Evolutionary conservation across 1,139 yeast genomes (phyloP).

Genomic region (Sugiyamaella sp.): DNA sequence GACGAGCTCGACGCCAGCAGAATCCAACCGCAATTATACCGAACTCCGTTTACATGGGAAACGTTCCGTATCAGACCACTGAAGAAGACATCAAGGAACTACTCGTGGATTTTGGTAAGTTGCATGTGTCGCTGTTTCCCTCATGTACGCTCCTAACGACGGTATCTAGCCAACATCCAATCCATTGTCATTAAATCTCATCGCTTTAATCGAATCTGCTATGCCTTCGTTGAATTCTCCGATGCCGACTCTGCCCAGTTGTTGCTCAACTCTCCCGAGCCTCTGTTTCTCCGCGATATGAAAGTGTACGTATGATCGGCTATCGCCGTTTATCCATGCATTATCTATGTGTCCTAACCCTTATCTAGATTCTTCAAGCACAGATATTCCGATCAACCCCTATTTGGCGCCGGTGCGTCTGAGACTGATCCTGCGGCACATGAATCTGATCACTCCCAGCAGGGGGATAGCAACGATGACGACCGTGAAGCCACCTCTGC

Average conservation of each 20-base stretch:
- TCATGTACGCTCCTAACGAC: too few species aligned
- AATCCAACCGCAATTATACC: not conserved
- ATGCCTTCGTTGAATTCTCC: slow-evolving; percentile 23
- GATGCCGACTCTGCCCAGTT: slow-evolving; percentile 19
- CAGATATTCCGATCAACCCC: slow-evolving; percentile 4
- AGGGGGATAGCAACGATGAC: not conserved
- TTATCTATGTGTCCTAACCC: slow-evolving; percentile 9
- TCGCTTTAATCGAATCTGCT: slow-evolving; percentile 8
- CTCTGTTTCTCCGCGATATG: slow-evolving; percentile 1
- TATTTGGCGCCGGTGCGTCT: not conserved
- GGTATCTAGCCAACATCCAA: slow-evolving; percentile 15
- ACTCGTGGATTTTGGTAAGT: slow-evolving; percentile 21
- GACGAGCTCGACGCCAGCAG: not conserved
- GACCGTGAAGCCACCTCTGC: too few species aligned
- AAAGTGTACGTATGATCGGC: slow-evolving; percentile 10
- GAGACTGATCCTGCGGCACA: too few species aligned
- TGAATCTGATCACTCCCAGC: too few species aligned
- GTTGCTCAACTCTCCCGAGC: slow-evolving; percentile 7
- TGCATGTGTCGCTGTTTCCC: too few species aligned
- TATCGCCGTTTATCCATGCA: not conserved
- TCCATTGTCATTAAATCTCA: slow-evolving; percentile 7
- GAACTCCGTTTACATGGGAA: slow-evolving; percentile 22
- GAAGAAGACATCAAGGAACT: slow-evolving; percentile 17
- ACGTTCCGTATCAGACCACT: slow-evolving; percentile 19
- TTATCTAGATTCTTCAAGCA: slow-evolving; percentile 12